phyloP scores from a whole-genome alignment of 495 filamentous ascomycete species.

The Neurospora pannonica region DNA sequence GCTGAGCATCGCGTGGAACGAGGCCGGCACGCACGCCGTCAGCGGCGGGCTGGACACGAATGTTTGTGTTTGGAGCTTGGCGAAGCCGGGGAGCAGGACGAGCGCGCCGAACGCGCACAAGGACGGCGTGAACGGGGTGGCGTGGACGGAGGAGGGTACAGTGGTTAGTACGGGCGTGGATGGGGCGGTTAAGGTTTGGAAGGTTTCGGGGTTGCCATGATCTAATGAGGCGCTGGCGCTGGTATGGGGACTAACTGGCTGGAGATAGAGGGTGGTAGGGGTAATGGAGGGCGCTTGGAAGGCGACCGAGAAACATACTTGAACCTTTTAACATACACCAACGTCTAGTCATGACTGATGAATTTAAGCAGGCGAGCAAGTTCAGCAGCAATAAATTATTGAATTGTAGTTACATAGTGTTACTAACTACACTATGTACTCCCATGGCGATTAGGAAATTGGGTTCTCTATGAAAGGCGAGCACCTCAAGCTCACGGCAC shows the following conservation, averaged over 20 bases:
- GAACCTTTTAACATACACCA: background rate
- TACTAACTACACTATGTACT: too few relatives aligned
- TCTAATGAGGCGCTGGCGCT: background rate
- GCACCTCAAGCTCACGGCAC: too few relatives aligned
- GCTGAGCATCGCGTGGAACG: conserved; percentile 75
- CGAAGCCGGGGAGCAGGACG: conserved; percentile 69
- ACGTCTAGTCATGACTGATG: background rate
- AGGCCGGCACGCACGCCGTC: conserved; percentile 61
- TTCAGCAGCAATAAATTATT: background rate
- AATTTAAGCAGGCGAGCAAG: background rate
- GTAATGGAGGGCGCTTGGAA: background rate
- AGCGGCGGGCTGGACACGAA: conserved; percentile 85
- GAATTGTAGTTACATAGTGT: background rate
- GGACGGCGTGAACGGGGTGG: conserved; percentile 84
- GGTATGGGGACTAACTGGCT: background rate
- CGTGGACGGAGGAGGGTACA: conserved; percentile 65
- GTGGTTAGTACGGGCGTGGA: conserved; percentile 77
- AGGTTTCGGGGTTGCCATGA: conserved; percentile 53
- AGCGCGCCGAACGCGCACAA: conserved; percentile 82
- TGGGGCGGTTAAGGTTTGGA: conserved; percentile 86
- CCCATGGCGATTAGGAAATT: too few relatives aligned
- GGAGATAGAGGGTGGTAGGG: background rate
- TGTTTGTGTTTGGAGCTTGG: conserved; percentile 83
- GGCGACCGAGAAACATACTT: background rate
- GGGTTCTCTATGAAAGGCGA: too few relatives aligned